Evolutionary conservation across 345 rosid species (phyloP), one percentile per base, ranked within the genome.

Genomic region (Clausena lansium): DNA sequence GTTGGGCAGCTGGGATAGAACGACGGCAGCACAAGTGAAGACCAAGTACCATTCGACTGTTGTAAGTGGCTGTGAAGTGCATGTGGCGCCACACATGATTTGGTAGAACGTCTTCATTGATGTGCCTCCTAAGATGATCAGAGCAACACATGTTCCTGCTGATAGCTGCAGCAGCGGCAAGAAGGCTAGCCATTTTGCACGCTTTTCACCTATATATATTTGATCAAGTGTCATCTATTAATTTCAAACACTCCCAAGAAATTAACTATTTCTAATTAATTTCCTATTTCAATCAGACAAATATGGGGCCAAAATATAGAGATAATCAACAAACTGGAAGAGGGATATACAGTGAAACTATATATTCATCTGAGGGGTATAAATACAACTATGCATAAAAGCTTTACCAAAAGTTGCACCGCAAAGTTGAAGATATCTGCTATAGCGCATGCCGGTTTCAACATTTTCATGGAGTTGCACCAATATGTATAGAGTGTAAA

Each of bases 401-500:
- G 63, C 84, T 55, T 45, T 82, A 91, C 98, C 98, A 25, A 93
- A 93, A 59, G 97, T 84, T 58, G 80, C 89, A 52, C 41, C 60
- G 9, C 84, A 84, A 68, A 95, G 91, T 32, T 90, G 91, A 69
- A 95, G 78, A 65, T 88, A 95, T 88, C 97, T 73, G 67, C 98
- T 89, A 68, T 85, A 88, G 64, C 98, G 95, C 74, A 78, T 72
- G 36, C 97, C 91, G 0, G 69, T 75, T 61, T 86, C 91, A 1
- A 83, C 66, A 4, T 85, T 69, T 83, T 95, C 98, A 81, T 95
- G 99, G 64, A 95, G 98, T 35, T 92, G 90, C 13, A 95, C 95
- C 25, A 93, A 86, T 59, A 90, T 65, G 85, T 88, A 89, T 4
- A 88, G 83, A 1, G 91, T 93, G 81, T 93, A 95, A 1, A 95